A percentile compares a stretch with the other conserved stretches of the same genome.
These are phyloP conservation scores for Hymenoscyphus salicellus DNA, from an alignment of 2,329 filamentous ascomycete genomes.

Conservation along the genomic window DNA sequence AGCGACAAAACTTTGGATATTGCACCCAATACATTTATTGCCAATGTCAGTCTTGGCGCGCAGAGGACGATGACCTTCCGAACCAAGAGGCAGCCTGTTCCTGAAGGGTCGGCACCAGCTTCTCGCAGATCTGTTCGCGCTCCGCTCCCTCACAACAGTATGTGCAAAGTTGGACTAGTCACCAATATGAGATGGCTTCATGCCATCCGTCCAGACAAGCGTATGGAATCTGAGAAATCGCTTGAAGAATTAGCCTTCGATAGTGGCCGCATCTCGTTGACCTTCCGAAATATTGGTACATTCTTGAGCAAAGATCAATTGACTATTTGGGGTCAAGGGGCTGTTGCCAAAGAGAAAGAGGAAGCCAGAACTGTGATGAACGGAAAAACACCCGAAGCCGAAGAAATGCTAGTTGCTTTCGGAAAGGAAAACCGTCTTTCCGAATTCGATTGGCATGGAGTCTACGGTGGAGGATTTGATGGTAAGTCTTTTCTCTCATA, in stretches of 20 bases:
- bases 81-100: slow-evolving; percentile 63
- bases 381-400: slow-evolving; percentile 62
- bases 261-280: slow-evolving; percentile 83
- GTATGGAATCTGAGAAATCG: slow-evolving; percentile 64
- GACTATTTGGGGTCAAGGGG: slow-evolving; percentile 89
- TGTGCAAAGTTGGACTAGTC: slow-evolving; percentile 74
- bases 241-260: slow-evolving; percentile 66
- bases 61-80: slow-evolving; percentile 86
- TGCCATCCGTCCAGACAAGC: slow-evolving; percentile 85
- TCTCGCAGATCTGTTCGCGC: slow-evolving; percentile 52
- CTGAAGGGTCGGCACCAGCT: slow-evolving; percentile 21
- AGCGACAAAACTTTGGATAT: slow-evolving; percentile 97
- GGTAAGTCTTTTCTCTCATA: not conserved
- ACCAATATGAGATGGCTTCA: slow-evolving; percentile 91
- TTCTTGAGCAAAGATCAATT: slow-evolving; percentile 65
- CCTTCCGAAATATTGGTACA: slow-evolving; percentile 85
- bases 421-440: slow-evolving; percentile 75
- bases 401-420: slow-evolving; percentile 74
- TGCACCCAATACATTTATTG: slow-evolving; percentile 73
- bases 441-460: slow-evolving; percentile 69
- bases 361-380: slow-evolving; percentile 65
- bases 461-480: slow-evolving; percentile 81
- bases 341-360: slow-evolving; percentile 61
- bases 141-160: slow-evolving; percentile 79
- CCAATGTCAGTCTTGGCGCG: slow-evolving; percentile 91